Base-by-base conservation (phyloP, 345 rosid genomes). In the Aethionema arabicum region DNA sequence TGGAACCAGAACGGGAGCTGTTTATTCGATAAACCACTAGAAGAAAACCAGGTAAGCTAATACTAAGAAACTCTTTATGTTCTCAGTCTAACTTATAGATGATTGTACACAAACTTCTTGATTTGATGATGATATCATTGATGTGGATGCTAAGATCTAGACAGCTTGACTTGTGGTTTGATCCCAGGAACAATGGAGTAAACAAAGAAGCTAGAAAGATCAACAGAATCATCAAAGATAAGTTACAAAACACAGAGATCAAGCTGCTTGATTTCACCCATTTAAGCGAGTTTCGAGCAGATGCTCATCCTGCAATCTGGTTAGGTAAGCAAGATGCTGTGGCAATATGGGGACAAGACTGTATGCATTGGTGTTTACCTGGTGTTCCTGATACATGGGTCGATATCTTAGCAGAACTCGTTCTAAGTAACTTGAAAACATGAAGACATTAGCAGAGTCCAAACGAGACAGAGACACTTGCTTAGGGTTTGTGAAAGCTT, bases 321-420 rank as follows among this genome's bases (percentile, higher is more conserved):
- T 56, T 90, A 52, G 99, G 99, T 59, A 86, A 93, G 82, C 87
- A 86, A 67, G 92, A 79, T 32, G 96, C 97, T 0, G 96, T 93
- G 30, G 87, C 84, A 3, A 68, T 73, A 36, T 90, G 97, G 96
- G 95, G 97, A 62, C 96, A 93, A 71, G 99, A 93, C 74, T 93
- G 99, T 82, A 79, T 93, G 99, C 99, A 93, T 45, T 93, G 99
- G 99, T 93, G 99, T 85, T 78, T 93, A 14, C 96, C 99, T 0
- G 97, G 99, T 50, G 78, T 93, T 32, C 99, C 99, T 0, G 99
- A 87, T 56, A 90, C 96, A 33, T 90, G 97, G 99, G 97, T 74
- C 4, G 89, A 93, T 76, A 83, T 93, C 36, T 76, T 87, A 64
- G 73, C 88, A 1, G 78, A 86, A 61, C 76, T 86, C 52, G 78